Percentiles rank a stretch among this genome's conserved stretches.
Evolutionary conservation across 208 protist genomes (phyloP).

Genomic region (Leishmania guyanensis): DNA sequence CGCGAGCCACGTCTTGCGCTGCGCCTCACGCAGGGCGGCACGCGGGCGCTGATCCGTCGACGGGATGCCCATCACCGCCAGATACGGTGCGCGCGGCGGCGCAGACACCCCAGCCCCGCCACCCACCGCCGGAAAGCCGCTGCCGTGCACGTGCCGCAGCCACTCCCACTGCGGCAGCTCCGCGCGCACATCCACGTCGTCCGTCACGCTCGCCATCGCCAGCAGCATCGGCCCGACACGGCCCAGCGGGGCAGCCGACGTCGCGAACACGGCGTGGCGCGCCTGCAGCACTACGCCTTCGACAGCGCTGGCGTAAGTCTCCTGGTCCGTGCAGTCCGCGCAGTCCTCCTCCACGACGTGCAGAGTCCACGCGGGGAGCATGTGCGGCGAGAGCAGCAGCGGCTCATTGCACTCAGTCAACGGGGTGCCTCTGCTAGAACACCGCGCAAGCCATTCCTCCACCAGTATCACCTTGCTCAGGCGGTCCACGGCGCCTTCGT

Average conservation of each 20-base stretch:
- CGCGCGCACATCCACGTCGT: conserved; percentile 11
- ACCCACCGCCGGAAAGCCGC: neutral
- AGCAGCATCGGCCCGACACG: conserved; percentile 34
- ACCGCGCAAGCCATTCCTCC: no score
- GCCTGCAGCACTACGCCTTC: neutral
- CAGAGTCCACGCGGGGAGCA: conserved; percentile 2
- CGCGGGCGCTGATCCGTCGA: no score
- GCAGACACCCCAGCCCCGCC: neutral
- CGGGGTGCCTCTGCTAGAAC: neutral
- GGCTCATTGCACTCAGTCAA: neutral
- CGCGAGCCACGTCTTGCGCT: no score
- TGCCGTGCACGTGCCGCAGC: conserved; percentile 16
- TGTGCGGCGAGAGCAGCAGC: neutral
- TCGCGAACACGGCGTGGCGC: conserved; percentile 13
- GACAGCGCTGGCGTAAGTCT: neutral
- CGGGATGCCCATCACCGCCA: no score
- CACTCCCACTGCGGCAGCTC: conserved; percentile 25
- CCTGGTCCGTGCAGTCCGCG: neutral
- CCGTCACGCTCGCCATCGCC: conserved; percentile 33
- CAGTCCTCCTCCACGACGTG: neutral
- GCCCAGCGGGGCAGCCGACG: conserved; percentile 14
- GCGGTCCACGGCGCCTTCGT: neutral
- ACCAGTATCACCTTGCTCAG: neutral
- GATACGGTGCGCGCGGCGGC: no score
- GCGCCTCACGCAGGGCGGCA: no score